A percentile compares a stretch with the other conserved stretches of the same genome.
Conservation (phyloP, 192 early-diverging fungal species). For the Backusella tuberculispora region DNA sequence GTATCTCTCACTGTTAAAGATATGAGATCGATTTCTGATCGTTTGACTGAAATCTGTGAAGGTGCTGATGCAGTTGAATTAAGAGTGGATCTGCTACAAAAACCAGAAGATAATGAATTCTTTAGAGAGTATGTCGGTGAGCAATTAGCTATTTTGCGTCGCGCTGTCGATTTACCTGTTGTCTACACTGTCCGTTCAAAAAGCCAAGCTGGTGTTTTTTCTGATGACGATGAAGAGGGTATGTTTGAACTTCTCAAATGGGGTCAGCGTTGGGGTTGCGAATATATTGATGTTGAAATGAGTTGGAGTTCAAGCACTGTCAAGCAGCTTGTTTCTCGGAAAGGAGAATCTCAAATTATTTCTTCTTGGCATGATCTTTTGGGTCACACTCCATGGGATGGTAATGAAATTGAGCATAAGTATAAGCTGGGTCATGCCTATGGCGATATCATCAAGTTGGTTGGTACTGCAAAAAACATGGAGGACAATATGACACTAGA, state of each 20-base stretch:
- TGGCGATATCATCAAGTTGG: constrained; percentile 92
- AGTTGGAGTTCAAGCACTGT: constrained; percentile 43
- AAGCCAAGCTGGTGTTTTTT: constrained; percentile 87
- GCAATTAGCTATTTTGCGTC: constrained; percentile 82
- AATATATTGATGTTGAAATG: constrained; percentile 94
- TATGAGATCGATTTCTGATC: constrained; percentile 52
- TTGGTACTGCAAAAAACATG: constrained; percentile 77
- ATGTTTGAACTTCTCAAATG: constrained; percentile 68
- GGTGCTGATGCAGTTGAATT: constrained; percentile 92
- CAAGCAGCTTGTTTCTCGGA: constrained; percentile 55
- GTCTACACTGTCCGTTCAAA: constrained; percentile 94
- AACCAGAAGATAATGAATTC: constrained; percentile 40
- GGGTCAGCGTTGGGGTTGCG: constrained; percentile 89
- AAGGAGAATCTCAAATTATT: constrained; percentile 71
- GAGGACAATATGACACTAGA: constrained; percentile 85
- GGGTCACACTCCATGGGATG: constrained; percentile 67
- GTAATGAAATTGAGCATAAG: constrained; percentile 51
- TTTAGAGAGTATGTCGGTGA: constrained; percentile 67
- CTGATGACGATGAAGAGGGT: constrained; percentile 59
- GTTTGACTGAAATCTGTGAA: constrained; percentile 65
- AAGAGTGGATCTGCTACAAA: constrained; percentile 83
- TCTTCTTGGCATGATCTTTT: constrained; percentile 91
- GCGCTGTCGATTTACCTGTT: constrained; percentile 74
- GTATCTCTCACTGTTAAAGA: constrained; percentile 83
- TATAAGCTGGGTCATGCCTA: constrained; percentile 58